A percentile compares a stretch with the other conserved stretches of the same genome.
These are phyloP conservation scores for Gossypium aridum DNA, from an alignment of 441 rosid genomes.

Conservation along the genomic window DNA sequence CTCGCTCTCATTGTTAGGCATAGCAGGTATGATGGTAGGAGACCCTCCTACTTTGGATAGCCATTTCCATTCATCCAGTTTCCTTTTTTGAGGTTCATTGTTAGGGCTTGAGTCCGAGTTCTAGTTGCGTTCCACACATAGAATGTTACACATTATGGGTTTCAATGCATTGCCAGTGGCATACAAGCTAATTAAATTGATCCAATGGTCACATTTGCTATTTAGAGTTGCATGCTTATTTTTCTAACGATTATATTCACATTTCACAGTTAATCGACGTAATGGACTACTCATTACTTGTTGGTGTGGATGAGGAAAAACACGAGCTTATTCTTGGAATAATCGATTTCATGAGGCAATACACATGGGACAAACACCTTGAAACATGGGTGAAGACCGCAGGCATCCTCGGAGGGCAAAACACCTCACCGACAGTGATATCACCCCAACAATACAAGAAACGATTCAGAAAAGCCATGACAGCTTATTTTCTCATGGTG, in stretches of 20 bases:
- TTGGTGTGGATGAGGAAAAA: conserved; percentile 62
- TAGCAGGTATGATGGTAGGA: background rate
- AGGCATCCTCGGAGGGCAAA: conserved; percentile 63
- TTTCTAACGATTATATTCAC: conserved; percentile 3
- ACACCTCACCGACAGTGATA: conserved; percentile 55
- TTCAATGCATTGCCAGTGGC: background rate
- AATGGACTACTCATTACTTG: conserved; percentile 75
- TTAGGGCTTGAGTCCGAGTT: background rate
- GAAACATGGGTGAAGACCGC: conserved; percentile 76
- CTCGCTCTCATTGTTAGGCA: background rate
- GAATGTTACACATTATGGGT: background rate
- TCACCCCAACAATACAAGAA: conserved; percentile 72
- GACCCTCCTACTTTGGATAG: background rate
- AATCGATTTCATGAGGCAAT: conserved; percentile 73
- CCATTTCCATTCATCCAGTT: background rate
- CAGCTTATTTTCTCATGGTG: conserved; percentile 64
- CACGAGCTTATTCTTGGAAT: conserved; percentile 62
- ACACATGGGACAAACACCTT: conserved; percentile 78
- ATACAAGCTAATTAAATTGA: background rate
- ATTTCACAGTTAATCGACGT: conserved; percentile 48
- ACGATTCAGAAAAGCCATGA: conserved; percentile 75
- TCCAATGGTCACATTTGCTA: background rate
- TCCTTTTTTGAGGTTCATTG: background rate
- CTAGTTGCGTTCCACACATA: background rate
- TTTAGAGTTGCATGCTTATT: background rate